phyloP scores from a whole-genome alignment of 176 grass and related monocot species.

The Stipa capillata region DNA sequence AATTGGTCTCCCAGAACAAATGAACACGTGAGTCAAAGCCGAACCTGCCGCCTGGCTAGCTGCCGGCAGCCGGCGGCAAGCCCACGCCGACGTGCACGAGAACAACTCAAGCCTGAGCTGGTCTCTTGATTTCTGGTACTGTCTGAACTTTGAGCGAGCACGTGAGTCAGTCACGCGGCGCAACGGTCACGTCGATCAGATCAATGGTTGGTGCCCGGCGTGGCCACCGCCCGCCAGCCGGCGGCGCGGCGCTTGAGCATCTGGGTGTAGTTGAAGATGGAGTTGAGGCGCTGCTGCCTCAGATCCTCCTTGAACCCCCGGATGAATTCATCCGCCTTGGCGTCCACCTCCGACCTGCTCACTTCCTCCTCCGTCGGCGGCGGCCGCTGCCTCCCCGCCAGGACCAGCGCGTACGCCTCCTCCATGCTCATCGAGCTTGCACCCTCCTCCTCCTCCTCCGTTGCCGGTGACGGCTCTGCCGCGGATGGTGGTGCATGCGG shows the following conservation, averaged over 20 bases:
- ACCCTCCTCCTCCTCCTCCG: neutral
- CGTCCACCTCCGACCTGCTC: conserved; percentile 29
- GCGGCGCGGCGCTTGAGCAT: conserved; percentile 37
- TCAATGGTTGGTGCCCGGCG: neutral
- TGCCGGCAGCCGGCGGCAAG: neutral
- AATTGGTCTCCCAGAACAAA: neutral
- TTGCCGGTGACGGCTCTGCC: neutral
- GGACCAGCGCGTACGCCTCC: conserved; percentile 25
- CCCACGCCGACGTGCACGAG: neutral
- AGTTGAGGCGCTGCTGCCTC: conserved; percentile 38
- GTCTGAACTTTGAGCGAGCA: neutral
- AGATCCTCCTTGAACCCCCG: conserved; percentile 14
- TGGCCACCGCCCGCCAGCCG: neutral
- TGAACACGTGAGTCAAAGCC: neutral
- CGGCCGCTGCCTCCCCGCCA: neutral
- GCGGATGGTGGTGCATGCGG: neutral
- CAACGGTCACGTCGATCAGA: neutral
- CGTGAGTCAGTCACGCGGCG: neutral
- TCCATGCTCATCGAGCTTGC: conserved; percentile 35
- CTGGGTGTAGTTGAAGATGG: conserved; percentile 55
- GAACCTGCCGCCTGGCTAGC: no score
- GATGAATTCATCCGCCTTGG: conserved; percentile 33
- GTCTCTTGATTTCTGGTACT: neutral
- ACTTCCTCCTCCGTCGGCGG: neutral
- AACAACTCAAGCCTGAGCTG: neutral